phyloP scores from a whole-genome alignment of 2,329 filamentous ascomycete genomes.

The Graphilbum sp. region DNA sequence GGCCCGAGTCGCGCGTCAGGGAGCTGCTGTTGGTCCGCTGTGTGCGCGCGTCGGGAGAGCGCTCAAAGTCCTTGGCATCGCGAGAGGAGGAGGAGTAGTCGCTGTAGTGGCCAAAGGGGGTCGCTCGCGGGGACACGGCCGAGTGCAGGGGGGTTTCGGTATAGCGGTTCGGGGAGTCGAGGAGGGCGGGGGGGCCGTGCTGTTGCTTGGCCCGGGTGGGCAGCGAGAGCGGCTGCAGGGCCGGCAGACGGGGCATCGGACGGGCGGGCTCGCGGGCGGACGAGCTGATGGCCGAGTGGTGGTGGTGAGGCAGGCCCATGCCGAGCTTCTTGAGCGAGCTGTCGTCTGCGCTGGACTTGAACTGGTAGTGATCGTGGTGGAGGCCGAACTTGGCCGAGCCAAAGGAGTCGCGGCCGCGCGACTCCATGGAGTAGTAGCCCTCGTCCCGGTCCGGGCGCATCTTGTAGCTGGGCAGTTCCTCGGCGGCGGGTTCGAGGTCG shows the following conservation, averaged over 20 bases:
- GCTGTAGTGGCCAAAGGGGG: slow-evolving; percentile 22
- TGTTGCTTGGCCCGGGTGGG: slow-evolving; percentile 22
- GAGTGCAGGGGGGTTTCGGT: slow-evolving; percentile 31
- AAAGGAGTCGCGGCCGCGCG: slow-evolving; percentile 3
- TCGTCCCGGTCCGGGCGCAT: slow-evolving; percentile 10
- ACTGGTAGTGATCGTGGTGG: slow-evolving; percentile 32
- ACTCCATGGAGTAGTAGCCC: slow-evolving; percentile 11
- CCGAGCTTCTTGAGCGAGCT: slow-evolving; percentile 39
- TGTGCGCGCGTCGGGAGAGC: slow-evolving; percentile 27
- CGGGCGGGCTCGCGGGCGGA: slow-evolving; percentile 18
- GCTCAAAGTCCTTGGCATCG: slow-evolving; percentile 28
- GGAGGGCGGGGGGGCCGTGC: slow-evolving; percentile 13
- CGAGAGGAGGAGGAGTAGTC: slow-evolving; percentile 20
- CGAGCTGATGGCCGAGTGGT: slow-evolving; percentile 22
- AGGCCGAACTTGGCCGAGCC: slow-evolving; percentile 26
- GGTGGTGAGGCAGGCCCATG: slow-evolving; percentile 13
- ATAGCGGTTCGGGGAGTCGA: slow-evolving; percentile 27
- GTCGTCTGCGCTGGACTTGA: slow-evolving; percentile 28
- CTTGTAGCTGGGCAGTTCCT: slow-evolving; percentile 11
- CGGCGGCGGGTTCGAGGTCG: slow-evolving; percentile 5
- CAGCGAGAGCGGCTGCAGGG: slow-evolving; percentile 29
- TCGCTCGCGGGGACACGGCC: slow-evolving; percentile 28
- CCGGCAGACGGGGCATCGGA: slow-evolving; percentile 17
- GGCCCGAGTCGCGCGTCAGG: slow-evolving; percentile 24
- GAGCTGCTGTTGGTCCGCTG: slow-evolving; percentile 32